Evolutionary conservation across 495 filamentous ascomycete genomes (phyloP).

Genomic region (Symbiotaphrina buchneri): DNA sequence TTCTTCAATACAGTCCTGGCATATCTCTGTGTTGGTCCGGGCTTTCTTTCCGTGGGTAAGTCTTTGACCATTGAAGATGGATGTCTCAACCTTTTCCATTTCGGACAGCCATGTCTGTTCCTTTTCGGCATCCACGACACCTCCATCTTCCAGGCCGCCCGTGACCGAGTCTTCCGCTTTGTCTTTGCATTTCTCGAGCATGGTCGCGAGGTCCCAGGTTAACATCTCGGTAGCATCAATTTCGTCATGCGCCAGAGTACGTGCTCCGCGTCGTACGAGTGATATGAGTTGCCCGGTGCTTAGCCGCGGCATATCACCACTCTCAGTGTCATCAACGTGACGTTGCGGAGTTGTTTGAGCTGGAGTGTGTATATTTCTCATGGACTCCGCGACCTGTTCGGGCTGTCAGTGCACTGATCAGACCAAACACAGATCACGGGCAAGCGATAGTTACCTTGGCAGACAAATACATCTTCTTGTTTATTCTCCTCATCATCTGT

Average conservation of each 20-base stretch:
- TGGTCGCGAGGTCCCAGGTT: conserved; percentile 31
- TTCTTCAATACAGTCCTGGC: conserved; percentile 18
- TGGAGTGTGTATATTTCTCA: conserved; percentile 25
- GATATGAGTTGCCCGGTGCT: conserved; percentile 28
- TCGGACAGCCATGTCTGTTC: conserved; percentile 33
- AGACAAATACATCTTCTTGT: conserved; percentile 45
- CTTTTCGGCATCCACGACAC: too few relatives aligned
- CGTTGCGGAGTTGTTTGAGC: conserved; percentile 3
- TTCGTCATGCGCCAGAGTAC: conserved; percentile 26
- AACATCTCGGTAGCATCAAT: conserved; percentile 33
- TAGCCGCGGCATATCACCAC: conserved; percentile 26
- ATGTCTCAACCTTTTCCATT: conserved; percentile 34
- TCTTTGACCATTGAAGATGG: conserved; percentile 36
- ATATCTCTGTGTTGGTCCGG: conserved; percentile 17
- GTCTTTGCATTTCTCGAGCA: conserved; percentile 32
- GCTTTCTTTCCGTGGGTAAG: conserved; percentile 14
- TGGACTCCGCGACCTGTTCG: conserved; percentile 25
- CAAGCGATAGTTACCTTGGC: conserved; percentile 14
- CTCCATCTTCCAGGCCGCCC: conserved; percentile 14
- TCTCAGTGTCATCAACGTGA: conserved; percentile 4
- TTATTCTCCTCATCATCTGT: conserved; percentile 37
- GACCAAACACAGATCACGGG: neutral
- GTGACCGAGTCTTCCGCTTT: conserved; percentile 19
- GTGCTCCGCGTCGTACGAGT: conserved; percentile 30
- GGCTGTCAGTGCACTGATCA: neutral